Evolutionary conservation across 1,284 basidiomycete species (phyloP).

Genomic region (Hymenochaete sp.): DNA sequence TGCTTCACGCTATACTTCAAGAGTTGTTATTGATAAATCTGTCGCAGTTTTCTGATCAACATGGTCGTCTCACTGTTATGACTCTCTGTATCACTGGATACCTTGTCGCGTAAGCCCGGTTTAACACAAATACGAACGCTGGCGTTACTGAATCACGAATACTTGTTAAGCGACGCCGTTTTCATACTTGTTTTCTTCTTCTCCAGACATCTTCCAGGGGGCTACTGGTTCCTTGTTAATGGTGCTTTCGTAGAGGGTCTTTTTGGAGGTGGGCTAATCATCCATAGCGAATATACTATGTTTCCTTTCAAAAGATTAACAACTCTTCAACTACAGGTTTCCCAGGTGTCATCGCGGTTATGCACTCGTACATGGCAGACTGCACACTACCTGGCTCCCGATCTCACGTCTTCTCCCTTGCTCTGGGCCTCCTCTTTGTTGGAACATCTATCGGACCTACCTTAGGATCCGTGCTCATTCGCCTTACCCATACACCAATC

Average conservation of each 20-base stretch:
- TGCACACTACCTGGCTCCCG: slow-evolving; percentile 42
- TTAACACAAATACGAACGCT: neutral
- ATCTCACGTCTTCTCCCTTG: slow-evolving; percentile 57
- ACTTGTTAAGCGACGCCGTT: slow-evolving; percentile 40
- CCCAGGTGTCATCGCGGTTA: slow-evolving; percentile 38
- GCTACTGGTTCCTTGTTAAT: slow-evolving; percentile 76
- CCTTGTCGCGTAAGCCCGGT: slow-evolving; percentile 44
- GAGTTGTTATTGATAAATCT: slow-evolving; percentile 1
- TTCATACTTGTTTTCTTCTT: slow-evolving; percentile 61
- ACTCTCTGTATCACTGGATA: slow-evolving; percentile 55
- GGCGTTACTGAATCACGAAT: slow-evolving; percentile 3
- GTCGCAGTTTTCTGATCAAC: slow-evolving; percentile 64
- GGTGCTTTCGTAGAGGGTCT: slow-evolving; percentile 69
- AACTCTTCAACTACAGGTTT: slow-evolving; percentile 29
- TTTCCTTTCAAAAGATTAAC: neutral
- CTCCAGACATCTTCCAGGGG: slow-evolving; percentile 58
- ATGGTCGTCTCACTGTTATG: slow-evolving; percentile 65
- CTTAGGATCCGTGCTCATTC: slow-evolving; percentile 59
- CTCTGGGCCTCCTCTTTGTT: slow-evolving; percentile 50
- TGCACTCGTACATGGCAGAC: slow-evolving; percentile 59
- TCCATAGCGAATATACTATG: neutral
- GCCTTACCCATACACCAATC: slow-evolving; percentile 46
- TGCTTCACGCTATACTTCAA: slow-evolving; percentile 17
- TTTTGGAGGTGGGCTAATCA: slow-evolving; percentile 55
- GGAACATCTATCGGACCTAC: slow-evolving; percentile 71